These are phyloP conservation scores for Quercus glauca DNA, from an alignment of 306 rosid species.

Conservation along the genomic window DNA sequence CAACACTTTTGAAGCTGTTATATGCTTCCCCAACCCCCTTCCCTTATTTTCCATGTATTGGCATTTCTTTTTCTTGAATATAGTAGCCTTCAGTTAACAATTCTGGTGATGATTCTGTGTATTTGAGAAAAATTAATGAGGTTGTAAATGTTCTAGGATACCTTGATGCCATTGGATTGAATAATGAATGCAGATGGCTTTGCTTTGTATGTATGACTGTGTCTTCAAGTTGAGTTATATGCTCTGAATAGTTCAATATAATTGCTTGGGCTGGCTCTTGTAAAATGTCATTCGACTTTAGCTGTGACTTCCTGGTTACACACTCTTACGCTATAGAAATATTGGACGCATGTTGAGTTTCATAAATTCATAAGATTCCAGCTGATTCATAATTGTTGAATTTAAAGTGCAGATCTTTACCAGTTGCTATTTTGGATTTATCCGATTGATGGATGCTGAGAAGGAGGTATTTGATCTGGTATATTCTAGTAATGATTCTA, in stretches of 20 bases:
- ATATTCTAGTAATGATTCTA: slow-evolving; percentile 35
- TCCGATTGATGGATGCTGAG: slow-evolving; percentile 83
- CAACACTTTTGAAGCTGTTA: too few species aligned
- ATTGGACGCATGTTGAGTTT: background rate
- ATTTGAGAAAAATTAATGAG: background rate
- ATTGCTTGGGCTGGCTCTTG: background rate
- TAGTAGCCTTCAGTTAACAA: background rate
- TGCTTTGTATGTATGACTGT: background rate
- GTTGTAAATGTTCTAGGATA: background rate
- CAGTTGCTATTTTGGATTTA: slow-evolving; percentile 69
- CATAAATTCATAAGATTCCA: background rate
- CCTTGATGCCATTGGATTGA: background rate
- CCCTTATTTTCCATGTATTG: too few species aligned
- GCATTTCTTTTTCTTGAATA: background rate
- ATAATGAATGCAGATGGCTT: background rate
- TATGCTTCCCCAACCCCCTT: too few species aligned
- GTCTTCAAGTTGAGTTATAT: background rate
- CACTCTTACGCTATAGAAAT: background rate
- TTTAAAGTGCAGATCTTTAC: slow-evolving; percentile 57
- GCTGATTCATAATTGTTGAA: background rate
- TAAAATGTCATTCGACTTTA: background rate
- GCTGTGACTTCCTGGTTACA: background rate
- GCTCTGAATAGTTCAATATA: background rate
- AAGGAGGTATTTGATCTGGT: slow-evolving; percentile 77
- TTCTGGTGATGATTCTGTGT: background rate